phyloP scores from a whole-genome alignment of 176 grass and related monocot species.

The barley (Hordeum vulgare) region MorexV3_pseudomolecules_assembly NC_058519.1:598119621-598120120 shows the following conservation, averaged over 20 bases:
- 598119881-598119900: constrained; percentile 44
- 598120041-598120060: neutral
- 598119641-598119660: constrained; percentile 54
- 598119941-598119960: constrained; percentile 63
- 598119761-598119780: neutral
- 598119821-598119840: constrained; percentile 78
- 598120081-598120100: neutral
- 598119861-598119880: constrained; percentile 48
- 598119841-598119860: constrained; percentile 53
- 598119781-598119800: neutral
- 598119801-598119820: constrained; percentile 45
- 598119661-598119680: constrained; percentile 35
- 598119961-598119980: constrained; percentile 65
- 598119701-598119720: constrained; percentile 83
- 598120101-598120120: neutral
- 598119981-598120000: constrained; percentile 75
- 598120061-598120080: neutral
- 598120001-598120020: constrained; percentile 35
- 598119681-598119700: constrained; percentile 67
- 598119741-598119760: neutral
- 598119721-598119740: constrained; percentile 1
- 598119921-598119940: constrained; percentile 96
- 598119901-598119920: constrained; percentile 90
- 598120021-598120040: neutral
- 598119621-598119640: constrained; percentile 72